Conservation (phyloP, 208 protist genomes). For the Leishmania lainsoni region DNA sequence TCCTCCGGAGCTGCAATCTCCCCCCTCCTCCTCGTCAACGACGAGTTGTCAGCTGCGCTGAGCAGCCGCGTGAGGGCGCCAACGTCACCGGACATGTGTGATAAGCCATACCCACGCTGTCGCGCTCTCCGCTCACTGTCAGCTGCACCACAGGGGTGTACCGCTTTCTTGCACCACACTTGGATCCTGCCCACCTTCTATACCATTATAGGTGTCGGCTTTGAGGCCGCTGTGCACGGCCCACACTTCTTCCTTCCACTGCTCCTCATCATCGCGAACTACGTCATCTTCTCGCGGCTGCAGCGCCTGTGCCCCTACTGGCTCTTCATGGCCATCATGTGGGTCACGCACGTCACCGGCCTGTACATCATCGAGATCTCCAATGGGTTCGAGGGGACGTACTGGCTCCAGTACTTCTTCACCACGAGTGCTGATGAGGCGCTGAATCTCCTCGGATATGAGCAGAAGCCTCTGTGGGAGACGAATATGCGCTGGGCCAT, state of each 20-base stretch:
- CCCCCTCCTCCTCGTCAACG: too few species aligned
- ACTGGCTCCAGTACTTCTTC: constrained; percentile 29
- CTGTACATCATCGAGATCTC: constrained; percentile 37
- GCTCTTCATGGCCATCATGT: constrained; percentile 59
- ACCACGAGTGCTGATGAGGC: background rate
- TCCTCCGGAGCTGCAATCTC: too few species aligned
- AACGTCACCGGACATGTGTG: too few species aligned
- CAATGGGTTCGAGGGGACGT: constrained; percentile 32
- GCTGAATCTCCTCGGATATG: constrained; percentile 5
- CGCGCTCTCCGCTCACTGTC: too few species aligned
- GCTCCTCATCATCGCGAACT: constrained; percentile 35
- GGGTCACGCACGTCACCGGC: constrained; percentile 42
- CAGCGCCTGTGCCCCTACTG: constrained; percentile 45
- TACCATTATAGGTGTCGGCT: constrained; percentile 16
- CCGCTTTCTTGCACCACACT: background rate
- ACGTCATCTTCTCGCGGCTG: constrained; percentile 43
- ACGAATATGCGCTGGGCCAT: constrained; percentile 58
- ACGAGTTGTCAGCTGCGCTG: too few species aligned
- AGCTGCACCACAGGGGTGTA: too few species aligned
- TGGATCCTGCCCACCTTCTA: constrained; percentile 27
- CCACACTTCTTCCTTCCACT: constrained; percentile 39
- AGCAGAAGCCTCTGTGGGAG: constrained; percentile 9
- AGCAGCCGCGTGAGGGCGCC: too few species aligned
- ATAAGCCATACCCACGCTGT: too few species aligned
- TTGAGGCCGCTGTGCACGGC: constrained; percentile 35